phyloP scores from a whole-genome alignment of 2,329 filamentous ascomycete species.

The Exophiala aquamarina region DNA sequence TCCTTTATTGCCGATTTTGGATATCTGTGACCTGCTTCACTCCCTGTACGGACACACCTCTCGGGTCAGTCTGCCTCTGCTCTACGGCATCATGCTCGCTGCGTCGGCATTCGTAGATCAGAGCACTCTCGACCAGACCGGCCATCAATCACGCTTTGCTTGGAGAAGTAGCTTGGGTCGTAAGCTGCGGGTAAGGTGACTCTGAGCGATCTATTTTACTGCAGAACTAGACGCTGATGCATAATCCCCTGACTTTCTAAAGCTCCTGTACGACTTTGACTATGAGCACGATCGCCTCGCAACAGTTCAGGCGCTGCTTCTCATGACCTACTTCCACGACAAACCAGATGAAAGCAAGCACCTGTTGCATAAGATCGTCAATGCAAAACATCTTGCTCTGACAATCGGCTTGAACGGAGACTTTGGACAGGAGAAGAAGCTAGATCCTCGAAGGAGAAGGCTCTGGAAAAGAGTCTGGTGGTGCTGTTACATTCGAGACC shows the following conservation, averaged over 20 bases:
- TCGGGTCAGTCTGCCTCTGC: too few species aligned
- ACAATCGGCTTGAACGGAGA: constrained; percentile 93
- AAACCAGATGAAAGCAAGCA: constrained; percentile 95
- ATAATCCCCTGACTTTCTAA: constrained; percentile 1
- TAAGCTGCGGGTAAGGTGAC: too few species aligned
- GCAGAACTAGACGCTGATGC: too few species aligned
- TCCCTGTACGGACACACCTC: too few species aligned
- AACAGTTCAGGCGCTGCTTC: constrained; percentile 79
- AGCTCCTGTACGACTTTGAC: constrained; percentile 90
- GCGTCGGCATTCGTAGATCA: too few species aligned
- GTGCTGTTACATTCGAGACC: constrained; percentile 93
- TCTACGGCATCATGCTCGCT: too few species aligned
- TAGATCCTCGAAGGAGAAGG: constrained; percentile 70
- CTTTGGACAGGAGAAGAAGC: constrained; percentile 71
- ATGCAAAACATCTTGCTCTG: constrained; percentile 85
- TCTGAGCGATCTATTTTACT: too few species aligned
- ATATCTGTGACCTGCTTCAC: too few species aligned
- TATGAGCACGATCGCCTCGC: constrained; percentile 87
- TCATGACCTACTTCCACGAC: constrained; percentile 97
- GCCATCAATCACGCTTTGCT: too few species aligned
- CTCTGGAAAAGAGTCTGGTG: constrained; percentile 96
- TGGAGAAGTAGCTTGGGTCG: too few species aligned
- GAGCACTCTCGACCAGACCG: too few species aligned
- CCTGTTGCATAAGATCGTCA: constrained; percentile 98
- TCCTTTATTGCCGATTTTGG: too few species aligned